Evolutionary conservation across 106 monocot species (phyloP).

Genomic region (Phalaenopsis aphrodite): DNA sequence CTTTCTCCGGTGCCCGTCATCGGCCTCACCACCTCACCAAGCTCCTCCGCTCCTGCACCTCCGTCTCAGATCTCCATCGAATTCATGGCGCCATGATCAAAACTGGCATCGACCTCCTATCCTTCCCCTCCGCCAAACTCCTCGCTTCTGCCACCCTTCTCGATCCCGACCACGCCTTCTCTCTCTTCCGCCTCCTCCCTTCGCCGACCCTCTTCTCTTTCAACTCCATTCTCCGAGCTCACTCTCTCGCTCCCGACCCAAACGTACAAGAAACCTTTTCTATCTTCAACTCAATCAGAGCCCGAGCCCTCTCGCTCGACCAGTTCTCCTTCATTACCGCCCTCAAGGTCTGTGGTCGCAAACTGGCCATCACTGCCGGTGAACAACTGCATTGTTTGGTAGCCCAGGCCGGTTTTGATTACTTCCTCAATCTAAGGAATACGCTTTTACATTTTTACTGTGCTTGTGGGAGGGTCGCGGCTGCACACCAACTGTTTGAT

Average conservation of each 20-base stretch:
- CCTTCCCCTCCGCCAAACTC: slow-evolving; percentile 38
- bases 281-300: slow-evolving; percentile 25
- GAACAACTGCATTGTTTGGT: slow-evolving; percentile 22
- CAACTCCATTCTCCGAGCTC: slow-evolving; percentile 29
- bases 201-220: slow-evolving; percentile 31
- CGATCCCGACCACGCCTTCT: slow-evolving; percentile 20
- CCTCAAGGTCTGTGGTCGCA: slow-evolving; percentile 30
- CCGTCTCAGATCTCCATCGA: slow-evolving; percentile 15
- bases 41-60: slow-evolving; percentile 14
- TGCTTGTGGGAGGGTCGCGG: neutral
- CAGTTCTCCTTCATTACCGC: slow-evolving; percentile 49
- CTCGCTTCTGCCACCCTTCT: slow-evolving; percentile 28
- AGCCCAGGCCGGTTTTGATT: slow-evolving; percentile 14
- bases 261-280: slow-evolving; percentile 4
- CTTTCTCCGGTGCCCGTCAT: neutral
- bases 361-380: slow-evolving; percentile 5
- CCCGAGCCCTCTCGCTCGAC: slow-evolving; percentile 19
- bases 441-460: slow-evolving; percentile 33
- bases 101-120: slow-evolving; percentile 15
- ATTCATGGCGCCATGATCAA: slow-evolving; percentile 35
- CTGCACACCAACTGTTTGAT: slow-evolving; percentile 36
- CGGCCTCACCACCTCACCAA: neutral
- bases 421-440: slow-evolving; percentile 30
- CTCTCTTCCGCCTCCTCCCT: slow-evolving; percentile 22
- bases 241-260: slow-evolving; percentile 11